Conservation (phyloP, 1,139 yeast species). For the Debaryomycetaceae sp. region DNA sequence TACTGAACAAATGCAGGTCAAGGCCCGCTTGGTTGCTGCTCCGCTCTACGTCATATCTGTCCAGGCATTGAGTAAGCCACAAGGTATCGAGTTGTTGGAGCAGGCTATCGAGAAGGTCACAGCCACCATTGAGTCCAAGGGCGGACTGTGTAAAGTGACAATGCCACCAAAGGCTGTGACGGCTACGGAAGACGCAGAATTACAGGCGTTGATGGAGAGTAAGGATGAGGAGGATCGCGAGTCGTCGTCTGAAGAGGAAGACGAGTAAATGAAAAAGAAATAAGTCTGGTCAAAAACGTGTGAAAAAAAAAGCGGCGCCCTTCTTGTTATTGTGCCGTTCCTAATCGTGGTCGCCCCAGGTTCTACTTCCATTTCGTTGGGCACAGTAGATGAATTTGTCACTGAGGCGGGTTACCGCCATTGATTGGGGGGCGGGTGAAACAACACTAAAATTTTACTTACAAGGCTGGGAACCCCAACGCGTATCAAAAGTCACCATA, state of each 20-base stretch:
- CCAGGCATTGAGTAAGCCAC: constrained; percentile 83
- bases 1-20: constrained; percentile 76
- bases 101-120: constrained; percentile 70
- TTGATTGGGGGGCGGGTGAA: too few species aligned
- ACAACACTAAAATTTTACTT: too few species aligned
- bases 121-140: constrained; percentile 56
- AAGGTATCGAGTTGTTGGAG: constrained; percentile 72
- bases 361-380: too few species aligned
- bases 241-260: constrained; percentile 36
- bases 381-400: too few species aligned
- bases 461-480: too few species aligned
- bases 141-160: constrained; percentile 84
- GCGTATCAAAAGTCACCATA: too few species aligned
- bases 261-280: constrained; percentile 10
- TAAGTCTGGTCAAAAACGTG: too few species aligned
- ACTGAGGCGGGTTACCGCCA: too few species aligned
- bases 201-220: constrained; percentile 75
- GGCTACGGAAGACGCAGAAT: constrained; percentile 96
- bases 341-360: too few species aligned
- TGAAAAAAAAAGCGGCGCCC: too few species aligned
- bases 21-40: constrained; percentile 94
- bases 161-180: constrained; percentile 99
- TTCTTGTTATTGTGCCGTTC: too few species aligned
- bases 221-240: constrained; percentile 39
- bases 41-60: constrained; percentile 92